These are phyloP conservation scores for Decorospora gaudefroyi DNA, from an alignment of 2,329 filamentous ascomycete genomes.

Conservation along the genomic window DNA sequence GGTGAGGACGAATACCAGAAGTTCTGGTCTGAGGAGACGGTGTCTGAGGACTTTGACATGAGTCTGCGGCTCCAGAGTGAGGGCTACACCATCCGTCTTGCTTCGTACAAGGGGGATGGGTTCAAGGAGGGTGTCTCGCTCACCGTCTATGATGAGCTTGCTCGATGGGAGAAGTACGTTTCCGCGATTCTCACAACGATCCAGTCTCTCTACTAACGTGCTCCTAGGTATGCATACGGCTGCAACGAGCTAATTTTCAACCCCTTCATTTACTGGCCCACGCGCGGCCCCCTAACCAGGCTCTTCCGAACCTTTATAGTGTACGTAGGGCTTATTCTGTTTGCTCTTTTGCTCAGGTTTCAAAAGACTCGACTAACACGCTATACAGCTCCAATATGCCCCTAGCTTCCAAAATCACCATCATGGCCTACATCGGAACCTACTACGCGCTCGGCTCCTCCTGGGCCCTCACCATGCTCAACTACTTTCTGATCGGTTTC, in stretches of 20 bases:
- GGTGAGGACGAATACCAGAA: constrained; percentile 58
- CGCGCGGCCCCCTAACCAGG: constrained; percentile 66
- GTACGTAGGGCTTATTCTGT: not conserved
- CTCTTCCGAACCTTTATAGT: constrained; percentile 65
- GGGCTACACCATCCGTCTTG: constrained; percentile 70
- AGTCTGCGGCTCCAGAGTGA: constrained; percentile 70
- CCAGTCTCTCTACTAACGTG: constrained; percentile 2
- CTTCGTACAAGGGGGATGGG: constrained; percentile 68
- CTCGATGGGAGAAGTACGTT: constrained; percentile 67
- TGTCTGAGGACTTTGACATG: constrained; percentile 80
- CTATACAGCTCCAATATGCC: constrained; percentile 58
- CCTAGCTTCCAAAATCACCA: constrained; percentile 69
- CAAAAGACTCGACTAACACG: not conserved
- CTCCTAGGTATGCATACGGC: constrained; percentile 63
- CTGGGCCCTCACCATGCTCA: constrained; percentile 67
- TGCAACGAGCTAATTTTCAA: constrained; percentile 73
- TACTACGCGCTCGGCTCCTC: constrained; percentile 73
- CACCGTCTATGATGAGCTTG: constrained; percentile 73
- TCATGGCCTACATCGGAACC: constrained; percentile 71
- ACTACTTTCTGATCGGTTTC: constrained; percentile 75
- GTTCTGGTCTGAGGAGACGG: constrained; percentile 75
- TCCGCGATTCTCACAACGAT: too few species aligned
- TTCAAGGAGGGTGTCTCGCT: constrained; percentile 76
- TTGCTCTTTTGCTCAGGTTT: not conserved
- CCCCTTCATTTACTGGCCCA: constrained; percentile 65